Conservation (phyloP, 805 yeast species). For the Candida odintsovae region DNA sequence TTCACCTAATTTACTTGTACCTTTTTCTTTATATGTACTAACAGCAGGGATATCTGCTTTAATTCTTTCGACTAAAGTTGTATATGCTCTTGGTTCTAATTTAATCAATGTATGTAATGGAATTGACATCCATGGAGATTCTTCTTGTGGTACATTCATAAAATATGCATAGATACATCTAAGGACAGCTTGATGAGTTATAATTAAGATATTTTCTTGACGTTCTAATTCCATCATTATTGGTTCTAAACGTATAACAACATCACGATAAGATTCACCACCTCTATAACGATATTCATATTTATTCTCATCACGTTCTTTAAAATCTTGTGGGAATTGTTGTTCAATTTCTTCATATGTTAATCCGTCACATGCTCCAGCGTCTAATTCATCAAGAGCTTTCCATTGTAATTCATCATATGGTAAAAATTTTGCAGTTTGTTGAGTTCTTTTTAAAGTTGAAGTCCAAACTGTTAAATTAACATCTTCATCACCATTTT, state of each 20-base stretch:
- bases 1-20: constrained; percentile 54
- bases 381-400: constrained; percentile 94
- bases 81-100: constrained; percentile 92
- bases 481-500: constrained; percentile 40
- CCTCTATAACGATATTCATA: constrained; percentile 95
- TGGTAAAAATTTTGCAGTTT: constrained; percentile 79
- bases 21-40: constrained; percentile 91
- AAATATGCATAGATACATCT: constrained; percentile 96
- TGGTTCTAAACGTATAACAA: constrained; percentile 91
- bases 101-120: constrained; percentile 94
- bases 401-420: constrained; percentile 89
- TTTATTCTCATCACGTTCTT: constrained; percentile 92
- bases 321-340: constrained; percentile 88
- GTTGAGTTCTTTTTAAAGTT: constrained; percentile 84
- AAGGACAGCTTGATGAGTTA: constrained; percentile 96
- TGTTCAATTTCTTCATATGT: constrained; percentile 90
- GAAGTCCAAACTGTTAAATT: constrained; percentile 93
- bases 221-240: constrained; percentile 97
- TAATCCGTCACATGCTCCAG: constrained; percentile 96
- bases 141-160: constrained; percentile 97
- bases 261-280: constrained; percentile 95
- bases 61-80: constrained; percentile 80
- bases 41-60: constrained; percentile 98
- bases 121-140: constrained; percentile 98
- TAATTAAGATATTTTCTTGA: constrained; percentile 91